These are phyloP conservation scores for Trichosporon sp. DNA, from an alignment of 1,284 basidiomycete genomes.

Conservation along the genomic window DNA sequence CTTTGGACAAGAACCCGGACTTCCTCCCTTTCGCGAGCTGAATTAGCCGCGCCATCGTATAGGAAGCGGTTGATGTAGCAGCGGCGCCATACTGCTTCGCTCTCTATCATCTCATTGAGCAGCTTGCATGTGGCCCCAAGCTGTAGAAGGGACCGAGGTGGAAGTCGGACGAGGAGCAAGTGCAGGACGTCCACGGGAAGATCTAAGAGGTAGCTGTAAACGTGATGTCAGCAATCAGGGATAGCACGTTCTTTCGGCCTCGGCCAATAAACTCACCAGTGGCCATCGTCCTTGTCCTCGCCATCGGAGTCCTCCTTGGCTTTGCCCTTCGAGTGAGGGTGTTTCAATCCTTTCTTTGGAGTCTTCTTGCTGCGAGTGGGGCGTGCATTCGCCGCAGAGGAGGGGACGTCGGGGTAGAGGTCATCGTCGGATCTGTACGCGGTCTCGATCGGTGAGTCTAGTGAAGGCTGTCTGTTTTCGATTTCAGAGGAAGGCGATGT, in stretches of 20 bases:
- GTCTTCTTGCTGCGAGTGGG: conserved; percentile 13
- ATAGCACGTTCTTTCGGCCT: conserved; percentile 11
- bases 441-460: background rate
- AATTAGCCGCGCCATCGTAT: conserved; percentile 22
- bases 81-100: conserved; percentile 41
- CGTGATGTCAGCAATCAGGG: background rate
- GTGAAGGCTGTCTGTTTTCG: conserved; percentile 7
- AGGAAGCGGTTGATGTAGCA: conserved; percentile 43
- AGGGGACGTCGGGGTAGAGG: conserved; percentile 8
- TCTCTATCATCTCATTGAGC: conserved; percentile 27
- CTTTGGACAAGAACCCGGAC: conserved; percentile 25
- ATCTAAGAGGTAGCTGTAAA: conserved; percentile 31
- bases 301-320: conserved; percentile 18
- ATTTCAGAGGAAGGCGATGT: conserved; percentile 2
- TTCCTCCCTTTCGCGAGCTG: conserved; percentile 19
- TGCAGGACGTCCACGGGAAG: conserved; percentile 41
- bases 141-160: conserved; percentile 33
- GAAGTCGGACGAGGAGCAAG: conserved; percentile 31
- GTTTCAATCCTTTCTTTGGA: conserved; percentile 14
- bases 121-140: conserved; percentile 32
- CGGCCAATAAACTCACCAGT: conserved; percentile 20
- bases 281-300: conserved; percentile 8
- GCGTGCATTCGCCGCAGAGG: conserved; percentile 13
- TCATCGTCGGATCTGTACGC: conserved; percentile 6
- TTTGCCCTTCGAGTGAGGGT: conserved; percentile 7